These are phyloP conservation scores for Syzygium grande DNA, from an alignment of 345 rosid species.

Conservation along the genomic window DNA sequence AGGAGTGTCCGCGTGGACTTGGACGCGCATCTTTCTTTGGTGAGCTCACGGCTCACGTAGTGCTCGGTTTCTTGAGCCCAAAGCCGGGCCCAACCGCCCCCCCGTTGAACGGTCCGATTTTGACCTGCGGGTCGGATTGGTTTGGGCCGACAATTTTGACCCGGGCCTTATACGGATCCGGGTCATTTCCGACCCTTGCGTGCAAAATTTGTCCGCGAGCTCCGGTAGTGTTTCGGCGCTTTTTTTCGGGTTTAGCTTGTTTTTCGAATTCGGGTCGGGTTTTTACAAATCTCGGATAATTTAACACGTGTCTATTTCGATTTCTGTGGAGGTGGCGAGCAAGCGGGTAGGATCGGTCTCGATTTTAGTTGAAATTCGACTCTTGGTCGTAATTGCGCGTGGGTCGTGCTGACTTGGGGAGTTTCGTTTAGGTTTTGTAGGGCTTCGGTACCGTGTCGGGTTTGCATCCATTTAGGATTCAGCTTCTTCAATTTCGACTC, in stretches of 20 bases:
- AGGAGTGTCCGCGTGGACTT: neutral
- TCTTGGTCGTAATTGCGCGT: no score
- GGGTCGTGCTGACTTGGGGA: no score
- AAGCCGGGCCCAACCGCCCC: neutral
- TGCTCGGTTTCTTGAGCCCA: neutral
- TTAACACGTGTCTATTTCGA: neutral
- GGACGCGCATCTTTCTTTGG: neutral
- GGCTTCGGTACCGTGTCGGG: neutral
- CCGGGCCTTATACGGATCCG: neutral
- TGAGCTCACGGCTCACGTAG: conserved; percentile 11
- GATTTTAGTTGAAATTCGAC: no score
- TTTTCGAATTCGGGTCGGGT: neutral
- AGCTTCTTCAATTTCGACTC: no score
- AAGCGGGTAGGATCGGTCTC: neutral
- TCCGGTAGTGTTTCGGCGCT: neutral
- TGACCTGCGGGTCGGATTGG: neutral
- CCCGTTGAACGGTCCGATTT: neutral
- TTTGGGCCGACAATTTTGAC: neutral
- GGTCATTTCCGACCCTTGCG: neutral
- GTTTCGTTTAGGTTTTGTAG: no score
- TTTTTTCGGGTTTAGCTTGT: neutral
- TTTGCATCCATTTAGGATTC: neutral
- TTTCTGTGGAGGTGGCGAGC: neutral
- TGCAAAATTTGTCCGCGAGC: neutral
- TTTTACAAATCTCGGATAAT: no score